Evolutionary conservation across 129 eudicot species (phyloP).

Genomic region (Artemisia tridentata): DNA sequence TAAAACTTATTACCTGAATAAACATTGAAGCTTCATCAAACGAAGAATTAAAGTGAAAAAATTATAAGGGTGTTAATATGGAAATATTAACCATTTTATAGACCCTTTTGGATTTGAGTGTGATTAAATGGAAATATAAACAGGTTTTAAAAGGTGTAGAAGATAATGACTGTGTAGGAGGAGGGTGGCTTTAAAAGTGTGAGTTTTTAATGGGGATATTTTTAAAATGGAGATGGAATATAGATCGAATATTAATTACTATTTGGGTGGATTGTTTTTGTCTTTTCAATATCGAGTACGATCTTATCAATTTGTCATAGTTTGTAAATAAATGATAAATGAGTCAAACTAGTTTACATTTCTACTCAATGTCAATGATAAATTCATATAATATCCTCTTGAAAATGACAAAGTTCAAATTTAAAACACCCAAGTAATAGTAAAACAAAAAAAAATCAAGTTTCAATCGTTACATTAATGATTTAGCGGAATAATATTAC

Average conservation of each 20-base stretch:
- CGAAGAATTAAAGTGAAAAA: conserved; percentile 21
- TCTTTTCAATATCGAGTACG: too few species aligned
- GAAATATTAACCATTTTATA: conserved; percentile 1
- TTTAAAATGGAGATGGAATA: conserved; percentile 25
- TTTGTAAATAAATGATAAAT: too few species aligned
- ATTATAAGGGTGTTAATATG: conserved; percentile 27
- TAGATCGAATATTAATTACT: conserved; percentile 23
- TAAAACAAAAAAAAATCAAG: too few species aligned
- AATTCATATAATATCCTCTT: too few species aligned
- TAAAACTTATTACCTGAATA: conserved; percentile 31
- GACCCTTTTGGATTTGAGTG: background rate
- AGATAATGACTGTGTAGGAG: conserved; percentile 28
- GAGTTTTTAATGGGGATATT: conserved; percentile 35
- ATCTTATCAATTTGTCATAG: too few species aligned
- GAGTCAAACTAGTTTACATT: too few species aligned
- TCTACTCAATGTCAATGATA: too few species aligned
- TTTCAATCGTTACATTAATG: too few species aligned
- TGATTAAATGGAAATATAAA: conserved; percentile 16
- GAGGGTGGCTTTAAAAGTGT: conserved; percentile 23
- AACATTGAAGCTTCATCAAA: conserved; percentile 67
- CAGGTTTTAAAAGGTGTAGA: conserved; percentile 12
- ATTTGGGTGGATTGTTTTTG: too few species aligned
- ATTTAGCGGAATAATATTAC: too few species aligned
- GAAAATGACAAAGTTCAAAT: too few species aligned
- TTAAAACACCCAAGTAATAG: too few species aligned